Percentiles rank a stretch among this genome's conserved stretches.
Evolutionary conservation across 768 basidiomycete genomes (phyloP).

Genomic region (Calocybe gangraenosa): DNA sequence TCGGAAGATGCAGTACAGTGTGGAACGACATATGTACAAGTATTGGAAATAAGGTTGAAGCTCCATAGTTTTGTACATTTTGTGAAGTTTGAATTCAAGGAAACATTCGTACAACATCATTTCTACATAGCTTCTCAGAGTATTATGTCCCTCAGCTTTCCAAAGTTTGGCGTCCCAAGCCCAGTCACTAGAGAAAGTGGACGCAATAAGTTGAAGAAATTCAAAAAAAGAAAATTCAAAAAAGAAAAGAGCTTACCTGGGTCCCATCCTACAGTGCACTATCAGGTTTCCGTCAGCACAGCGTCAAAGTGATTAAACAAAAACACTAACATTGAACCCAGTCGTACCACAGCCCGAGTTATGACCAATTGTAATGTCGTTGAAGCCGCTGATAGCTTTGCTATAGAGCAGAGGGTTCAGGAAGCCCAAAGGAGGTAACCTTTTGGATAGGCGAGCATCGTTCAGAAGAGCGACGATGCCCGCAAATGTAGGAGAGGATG

Average conservation of each 20-base stretch:
- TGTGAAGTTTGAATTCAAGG: too few species aligned
- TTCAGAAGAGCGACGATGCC: constrained; percentile 63
- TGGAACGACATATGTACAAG: too few species aligned
- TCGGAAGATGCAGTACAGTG: too few species aligned
- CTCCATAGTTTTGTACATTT: too few species aligned
- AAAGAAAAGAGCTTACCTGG: constrained; percentile 48
- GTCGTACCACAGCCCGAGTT: constrained; percentile 58
- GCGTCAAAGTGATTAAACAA: neutral
- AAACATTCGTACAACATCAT: too few species aligned
- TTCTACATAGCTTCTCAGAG: too few species aligned
- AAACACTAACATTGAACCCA: constrained; percentile 56
- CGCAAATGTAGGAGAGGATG: constrained; percentile 60
- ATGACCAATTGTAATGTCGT: constrained; percentile 56
- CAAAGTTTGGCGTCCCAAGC: constrained; percentile 51
- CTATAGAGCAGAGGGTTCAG: constrained; percentile 61
- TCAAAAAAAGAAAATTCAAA: neutral
- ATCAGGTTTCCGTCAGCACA: neutral
- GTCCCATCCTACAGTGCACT: constrained; percentile 59
- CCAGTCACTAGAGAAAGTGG: constrained; percentile 41
- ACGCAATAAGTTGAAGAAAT: neutral
- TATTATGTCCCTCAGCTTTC: constrained; percentile 37
- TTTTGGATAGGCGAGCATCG: constrained; percentile 47
- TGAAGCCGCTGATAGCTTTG: constrained; percentile 35
- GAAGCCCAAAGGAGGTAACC: constrained; percentile 51
- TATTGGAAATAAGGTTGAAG: too few species aligned